Base-by-base conservation (phyloP, 2,329 filamentous ascomycete genomes). In the Nothophaeocryptopus gaeumannii region DNA sequence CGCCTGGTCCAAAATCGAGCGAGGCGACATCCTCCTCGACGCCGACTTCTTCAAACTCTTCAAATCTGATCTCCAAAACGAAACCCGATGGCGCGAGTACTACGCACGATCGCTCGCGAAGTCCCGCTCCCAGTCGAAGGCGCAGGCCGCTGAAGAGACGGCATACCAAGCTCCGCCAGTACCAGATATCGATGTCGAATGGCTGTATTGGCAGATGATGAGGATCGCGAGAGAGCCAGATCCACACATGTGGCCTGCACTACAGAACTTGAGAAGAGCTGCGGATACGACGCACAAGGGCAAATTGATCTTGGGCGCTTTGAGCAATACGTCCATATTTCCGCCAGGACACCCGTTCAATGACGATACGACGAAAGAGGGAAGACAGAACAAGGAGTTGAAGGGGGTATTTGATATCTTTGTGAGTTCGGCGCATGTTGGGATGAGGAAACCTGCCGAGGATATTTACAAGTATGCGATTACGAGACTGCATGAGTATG, bases 131-230 rank as follows among this genome's bases (percentile, higher is more conserved):
- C 47, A 63, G 37, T 56, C 53, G 15, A 82, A 64, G 80, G 82
- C 72, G 53, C 63, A 64, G 39, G 60, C 56, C 4, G 59, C 60
- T 5, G 62, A 65, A 36, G 64, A 65, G 46, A 57, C 60, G 7
- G 57, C 53, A 7, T 62, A 53, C 29, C 51, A 63, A 16, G 61
- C 56, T 9, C 87, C 88, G 1, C 77, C 83, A 0, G 67, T 90
- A 0, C 92, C 92, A 0, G 69, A 75, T 2, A 78, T 97, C 39
- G 85, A 97, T 63, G 87, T 81, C 11, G 83, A 89, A 65, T 82
- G 74, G 70, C 75, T 99, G 26, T 96, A 96, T 74, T 87, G 88
- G 79, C 80, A 86, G 62, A 97, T 97, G 91, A 96, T 97, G 89
- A 72, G 76, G 4, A 72, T 78, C 10, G 84, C 87, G 9, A 77